phyloP scores from a whole-genome alignment of 441 rosid species.

The Syzygium syzygioides region DNA sequence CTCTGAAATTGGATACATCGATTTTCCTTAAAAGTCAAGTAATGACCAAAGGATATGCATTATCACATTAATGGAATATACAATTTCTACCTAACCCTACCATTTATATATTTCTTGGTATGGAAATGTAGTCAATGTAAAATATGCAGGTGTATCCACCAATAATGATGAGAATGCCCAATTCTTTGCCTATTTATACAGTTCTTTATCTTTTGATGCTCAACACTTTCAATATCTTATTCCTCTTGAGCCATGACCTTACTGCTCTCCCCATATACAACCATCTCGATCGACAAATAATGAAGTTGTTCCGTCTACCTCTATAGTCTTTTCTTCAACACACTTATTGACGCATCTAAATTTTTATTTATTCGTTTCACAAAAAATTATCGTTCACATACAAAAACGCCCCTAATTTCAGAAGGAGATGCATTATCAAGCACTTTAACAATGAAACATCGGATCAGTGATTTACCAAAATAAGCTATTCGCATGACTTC shows the following conservation, averaged over 20 bases:
- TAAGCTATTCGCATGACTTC: neutral
- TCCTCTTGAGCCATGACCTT: neutral
- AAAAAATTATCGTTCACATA: neutral
- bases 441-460: too few species aligned
- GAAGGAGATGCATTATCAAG: neutral
- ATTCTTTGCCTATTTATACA: neutral
- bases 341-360: too few species aligned
- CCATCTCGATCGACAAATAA: neutral
- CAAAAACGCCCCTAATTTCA: too few species aligned
- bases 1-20: neutral
- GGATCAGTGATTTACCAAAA: neutral
- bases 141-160: neutral
- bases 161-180: neutral
- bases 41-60: neutral
- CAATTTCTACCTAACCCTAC: neutral
- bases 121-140: neutral
- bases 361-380: neutral
- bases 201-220: neutral
- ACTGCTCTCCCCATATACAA: neutral
- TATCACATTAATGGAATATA: neutral
- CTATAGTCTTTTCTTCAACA: neutral
- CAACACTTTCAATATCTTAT: neutral
- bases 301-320: neutral
- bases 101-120: neutral
- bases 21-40: neutral